These are phyloP conservation scores for Halophytophthora batemanensis DNA, from an alignment of 352 stramenopile genomes.

Conservation along the genomic window DNA sequence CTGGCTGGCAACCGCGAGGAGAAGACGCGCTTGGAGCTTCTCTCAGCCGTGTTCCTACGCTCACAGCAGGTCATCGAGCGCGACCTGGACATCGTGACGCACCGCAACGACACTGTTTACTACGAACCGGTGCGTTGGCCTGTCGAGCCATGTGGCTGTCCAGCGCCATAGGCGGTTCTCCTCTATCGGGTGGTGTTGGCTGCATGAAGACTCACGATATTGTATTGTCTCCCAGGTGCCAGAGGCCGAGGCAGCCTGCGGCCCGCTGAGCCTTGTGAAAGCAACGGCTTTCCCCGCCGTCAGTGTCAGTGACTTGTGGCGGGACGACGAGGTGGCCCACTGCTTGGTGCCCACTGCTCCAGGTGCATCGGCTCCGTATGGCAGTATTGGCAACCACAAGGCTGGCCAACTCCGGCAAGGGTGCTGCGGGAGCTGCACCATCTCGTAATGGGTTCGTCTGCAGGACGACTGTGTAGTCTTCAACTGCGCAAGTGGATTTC, in stretches of 20 bases:
- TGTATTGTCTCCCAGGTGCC: constrained; percentile 33
- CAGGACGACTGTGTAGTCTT: no score
- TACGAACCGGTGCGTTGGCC: constrained; percentile 51
- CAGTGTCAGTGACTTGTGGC: constrained; percentile 38
- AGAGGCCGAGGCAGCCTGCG: constrained; percentile 31
- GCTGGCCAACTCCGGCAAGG: constrained; percentile 14
- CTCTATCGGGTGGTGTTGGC: no score
- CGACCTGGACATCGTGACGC: constrained; percentile 64
- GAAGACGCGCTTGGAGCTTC: constrained; percentile 29
- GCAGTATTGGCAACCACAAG: constrained; percentile 5
- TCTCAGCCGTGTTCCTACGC: constrained; percentile 47
- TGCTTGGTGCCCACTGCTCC: constrained; percentile 34
- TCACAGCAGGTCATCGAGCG: constrained; percentile 63
- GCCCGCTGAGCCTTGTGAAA: constrained; percentile 53
- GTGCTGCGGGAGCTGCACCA: constrained; percentile 43
- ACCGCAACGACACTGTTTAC: constrained; percentile 69
- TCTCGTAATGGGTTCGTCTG: no score
- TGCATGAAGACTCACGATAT: background rate
- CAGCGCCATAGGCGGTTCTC: no score
- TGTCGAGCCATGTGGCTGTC: constrained; percentile 3
- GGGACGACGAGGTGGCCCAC: constrained; percentile 40
- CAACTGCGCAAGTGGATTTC: no score
- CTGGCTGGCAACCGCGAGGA: constrained; percentile 30
- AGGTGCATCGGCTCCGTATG: background rate
- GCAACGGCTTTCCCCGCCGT: constrained; percentile 33